Conservation (phyloP, 1,284 basidiomycete species). For the Omphalotus olearius region DNA sequence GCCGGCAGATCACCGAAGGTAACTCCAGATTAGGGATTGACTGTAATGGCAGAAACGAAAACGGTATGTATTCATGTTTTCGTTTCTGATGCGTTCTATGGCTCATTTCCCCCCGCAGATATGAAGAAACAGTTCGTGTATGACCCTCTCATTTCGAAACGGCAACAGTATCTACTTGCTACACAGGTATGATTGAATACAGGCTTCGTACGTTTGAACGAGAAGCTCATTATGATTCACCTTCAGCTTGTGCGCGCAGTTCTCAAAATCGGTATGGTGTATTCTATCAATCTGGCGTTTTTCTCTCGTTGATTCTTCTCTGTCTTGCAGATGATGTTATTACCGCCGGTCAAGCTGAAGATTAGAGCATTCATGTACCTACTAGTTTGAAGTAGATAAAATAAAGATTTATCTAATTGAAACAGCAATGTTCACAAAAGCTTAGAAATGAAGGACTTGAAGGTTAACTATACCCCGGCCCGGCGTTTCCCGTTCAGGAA, state of each 20-base stretch:
- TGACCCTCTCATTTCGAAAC: conserved; percentile 95
- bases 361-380: conserved; percentile 6
- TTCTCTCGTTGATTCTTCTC: background rate
- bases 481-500: too few species aligned
- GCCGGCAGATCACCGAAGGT: conserved; percentile 85
- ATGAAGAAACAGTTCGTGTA: conserved; percentile 98
- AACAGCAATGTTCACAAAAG: too few species aligned
- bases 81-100: background rate
- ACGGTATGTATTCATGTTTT: conserved; percentile 51
- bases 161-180: conserved; percentile 96
- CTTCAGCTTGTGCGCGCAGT: conserved; percentile 64
- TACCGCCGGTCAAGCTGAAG: conserved; percentile 17
- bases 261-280: conserved; percentile 63
- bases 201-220: background rate
- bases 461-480: too few species aligned
- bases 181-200: conserved; percentile 70
- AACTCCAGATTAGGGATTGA: conserved; percentile 91
- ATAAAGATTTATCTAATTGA: too few species aligned
- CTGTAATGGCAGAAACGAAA: conserved; percentile 83
- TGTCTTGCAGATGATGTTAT: conserved; percentile 18
- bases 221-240: conserved; percentile 10
- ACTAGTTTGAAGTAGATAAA: too few species aligned
- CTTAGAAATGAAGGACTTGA: too few species aligned
- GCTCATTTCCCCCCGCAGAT: conserved; percentile 45
- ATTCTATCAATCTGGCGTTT: background rate